Percentiles rank a stretch among this genome's conserved stretches.
Conservation (phyloP, 108 stramenopile species). For the Cyclotella cryptica region DNA sequence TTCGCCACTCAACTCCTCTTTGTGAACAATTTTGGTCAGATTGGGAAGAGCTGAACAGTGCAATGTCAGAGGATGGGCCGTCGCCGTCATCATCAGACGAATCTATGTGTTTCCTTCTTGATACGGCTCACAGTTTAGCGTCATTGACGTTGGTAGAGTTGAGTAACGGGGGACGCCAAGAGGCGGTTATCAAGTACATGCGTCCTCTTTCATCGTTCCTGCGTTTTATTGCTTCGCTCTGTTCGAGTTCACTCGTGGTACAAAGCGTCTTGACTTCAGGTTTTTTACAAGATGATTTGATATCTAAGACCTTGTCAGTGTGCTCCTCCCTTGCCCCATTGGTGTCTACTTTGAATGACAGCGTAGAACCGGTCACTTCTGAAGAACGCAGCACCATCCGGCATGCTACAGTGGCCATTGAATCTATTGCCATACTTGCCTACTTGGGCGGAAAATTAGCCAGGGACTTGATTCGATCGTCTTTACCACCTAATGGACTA, state of each 20-base stretch:
- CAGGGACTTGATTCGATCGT: slow-evolving; percentile 39
- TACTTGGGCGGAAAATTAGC: slow-evolving; percentile 35
- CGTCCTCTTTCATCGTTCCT: slow-evolving; percentile 45
- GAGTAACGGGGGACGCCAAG: slow-evolving; percentile 13
- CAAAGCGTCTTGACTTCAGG: slow-evolving; percentile 32
- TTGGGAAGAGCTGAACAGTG: slow-evolving; percentile 57
- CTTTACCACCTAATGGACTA: not conserved
- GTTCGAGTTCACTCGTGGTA: slow-evolving; percentile 34
- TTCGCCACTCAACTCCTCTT: slow-evolving; percentile 58
- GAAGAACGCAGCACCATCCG: slow-evolving; percentile 33
- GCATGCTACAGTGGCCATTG: slow-evolving; percentile 26
- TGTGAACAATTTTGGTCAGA: slow-evolving; percentile 68
- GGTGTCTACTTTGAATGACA: slow-evolving; percentile 33
- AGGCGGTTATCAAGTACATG: slow-evolving; percentile 31
- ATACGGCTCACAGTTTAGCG: slow-evolving; percentile 62
- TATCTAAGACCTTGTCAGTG: slow-evolving; percentile 29
- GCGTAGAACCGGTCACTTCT: slow-evolving; percentile 13
- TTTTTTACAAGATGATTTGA: slow-evolving; percentile 46
- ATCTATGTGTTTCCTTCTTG: slow-evolving; percentile 62
- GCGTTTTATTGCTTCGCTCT: slow-evolving; percentile 44
- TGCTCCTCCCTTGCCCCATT: slow-evolving; percentile 37
- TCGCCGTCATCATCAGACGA: slow-evolving; percentile 20
- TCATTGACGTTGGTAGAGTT: slow-evolving; percentile 39
- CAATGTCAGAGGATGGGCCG: slow-evolving; percentile 11
- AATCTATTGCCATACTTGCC: slow-evolving; percentile 44